Conservation (phyloP, 1,284 basidiomycete genomes). For the Kwoniella shivajii region DNA sequence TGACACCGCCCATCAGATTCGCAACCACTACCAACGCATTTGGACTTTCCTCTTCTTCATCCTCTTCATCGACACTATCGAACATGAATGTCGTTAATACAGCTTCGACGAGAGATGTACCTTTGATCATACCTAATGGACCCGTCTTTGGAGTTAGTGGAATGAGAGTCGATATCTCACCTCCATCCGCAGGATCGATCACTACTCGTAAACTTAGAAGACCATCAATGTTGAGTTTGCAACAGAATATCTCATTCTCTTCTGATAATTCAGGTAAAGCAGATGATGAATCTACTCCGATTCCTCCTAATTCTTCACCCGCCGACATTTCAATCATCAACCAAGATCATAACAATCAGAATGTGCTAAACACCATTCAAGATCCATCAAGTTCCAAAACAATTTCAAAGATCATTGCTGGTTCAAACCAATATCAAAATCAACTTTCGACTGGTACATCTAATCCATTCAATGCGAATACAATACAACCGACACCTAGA, state of each 20-base stretch:
- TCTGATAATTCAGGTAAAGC: conserved; percentile 14
- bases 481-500: conserved; percentile 30
- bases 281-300: conserved; percentile 12
- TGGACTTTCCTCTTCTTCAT: conserved; percentile 32
- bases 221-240: conserved; percentile 42
- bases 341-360: too few species aligned
- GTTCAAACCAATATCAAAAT: not conserved
- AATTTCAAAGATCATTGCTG: not conserved
- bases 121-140: too few species aligned
- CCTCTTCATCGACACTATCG: conserved; percentile 15
- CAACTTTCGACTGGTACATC: not conserved
- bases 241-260: conserved; percentile 20
- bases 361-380: conserved; percentile 6
- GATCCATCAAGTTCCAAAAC: conserved; percentile 16
- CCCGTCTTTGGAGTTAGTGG: not conserved
- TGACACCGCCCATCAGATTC: conserved; percentile 27
- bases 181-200: conserved; percentile 22
- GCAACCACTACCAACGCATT: conserved; percentile 45
- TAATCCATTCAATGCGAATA: conserved; percentile 15
- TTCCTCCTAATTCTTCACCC: too few species aligned
- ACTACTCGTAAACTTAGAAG: conserved; percentile 32
- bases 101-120: too few species aligned
- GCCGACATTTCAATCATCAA: too few species aligned
- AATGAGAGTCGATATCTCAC: conserved; percentile 15
- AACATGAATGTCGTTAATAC: not conserved